Evolutionary conservation across 1,284 basidiomycete species (phyloP), one percentile per base, ranked within the genome.

Genomic region (Gymnopus androsaceus): DNA sequence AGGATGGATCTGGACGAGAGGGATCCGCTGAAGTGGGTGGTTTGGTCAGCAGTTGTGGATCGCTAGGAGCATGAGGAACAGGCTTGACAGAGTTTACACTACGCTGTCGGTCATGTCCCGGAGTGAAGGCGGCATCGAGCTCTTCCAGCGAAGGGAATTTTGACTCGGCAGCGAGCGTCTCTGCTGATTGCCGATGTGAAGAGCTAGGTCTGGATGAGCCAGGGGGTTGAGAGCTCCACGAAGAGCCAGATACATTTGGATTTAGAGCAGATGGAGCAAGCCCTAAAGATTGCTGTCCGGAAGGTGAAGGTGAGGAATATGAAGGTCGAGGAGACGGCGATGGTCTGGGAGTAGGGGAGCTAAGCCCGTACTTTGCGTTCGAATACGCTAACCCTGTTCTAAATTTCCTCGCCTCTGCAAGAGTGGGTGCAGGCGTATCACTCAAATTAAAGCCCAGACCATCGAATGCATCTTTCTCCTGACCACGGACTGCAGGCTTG

Each of bases 111-210:
- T 64, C 33, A 60, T 38, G 69, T 50, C 30, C 25, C 0, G 74
- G 64, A 8, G 64, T 67, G 58, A 87, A 84, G n/a, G 76, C 76
- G 9, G 83, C 81, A 69, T 92, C 87, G 11, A 92, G 73, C 62
- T 90, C 87, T 66, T 91, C 90, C 27, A 92, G 70, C 1, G 89
- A 87, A 2, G 90, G 90, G 68, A 90, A 92, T 48, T 88, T 78
- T 44, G 81, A 77, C 67, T 91, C 88, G 3, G 77, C 80, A 31
- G 82, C 72, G 8, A 82, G 65, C 37, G 78, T 73, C 19, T 79
- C 76, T 46, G 51, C 11, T n/a, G 58, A 44, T 38, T 36, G 34
- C 5, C 42, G 58, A 25, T 67, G 72, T 27, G 67, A 60, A 42
- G 71, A 61, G 23, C 61, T 59, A 21, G 68, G 62, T 17, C 61